Evolutionary conservation across 202 grass and related monocot species (phyloP), one percentile per base, ranked within the genome.

Genomic region (Carex arenaria): DNA sequence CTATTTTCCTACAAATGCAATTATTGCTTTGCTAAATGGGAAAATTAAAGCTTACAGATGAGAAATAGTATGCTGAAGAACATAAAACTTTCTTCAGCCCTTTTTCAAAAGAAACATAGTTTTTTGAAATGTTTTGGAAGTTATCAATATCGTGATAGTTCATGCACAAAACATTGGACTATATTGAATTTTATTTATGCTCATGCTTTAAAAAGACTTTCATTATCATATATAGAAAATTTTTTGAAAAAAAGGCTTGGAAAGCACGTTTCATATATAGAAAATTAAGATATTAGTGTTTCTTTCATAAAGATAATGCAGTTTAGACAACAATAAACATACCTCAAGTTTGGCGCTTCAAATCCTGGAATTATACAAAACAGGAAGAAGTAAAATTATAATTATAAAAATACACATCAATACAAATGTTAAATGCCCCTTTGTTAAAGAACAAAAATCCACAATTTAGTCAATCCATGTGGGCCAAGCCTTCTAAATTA

Each of bases 271-370:
- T 28, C 20, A 26, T 63, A 10, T 65, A 38, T 36, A 3, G 4
- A 1, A 67, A 40, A 67, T 18, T 40, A 18, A 67, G 38, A 6
- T 53, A 52, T 7, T 14, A 40, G 13, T 14, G 61, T 61, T 53
- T 67, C 12, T 12, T 34, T 30, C 12, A 66, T 67, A 23, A 0
- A 65, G 7, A 40, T 5, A 81, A 43, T 5, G 20, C 12, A 79
- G 49, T 34, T 54, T 60, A 1, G 5, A 17, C 0, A 81, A 45
- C 20, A 38, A 61, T 40, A 60, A 36, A 5, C 10, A 11, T 85
- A 97, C 94, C 94, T 94, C 85, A 94, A 84, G 47, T 82, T 94
- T 22, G 94, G 94, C 11, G 94, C 80, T 86, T 94, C 91, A 64
- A 93, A 97, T 45, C 91, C 94, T 97, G 87, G 83, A 76, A 64